Evolutionary conservation across 1,284 basidiomycete species (phyloP).

Genomic region (Rhodotorula sp.): DNA sequence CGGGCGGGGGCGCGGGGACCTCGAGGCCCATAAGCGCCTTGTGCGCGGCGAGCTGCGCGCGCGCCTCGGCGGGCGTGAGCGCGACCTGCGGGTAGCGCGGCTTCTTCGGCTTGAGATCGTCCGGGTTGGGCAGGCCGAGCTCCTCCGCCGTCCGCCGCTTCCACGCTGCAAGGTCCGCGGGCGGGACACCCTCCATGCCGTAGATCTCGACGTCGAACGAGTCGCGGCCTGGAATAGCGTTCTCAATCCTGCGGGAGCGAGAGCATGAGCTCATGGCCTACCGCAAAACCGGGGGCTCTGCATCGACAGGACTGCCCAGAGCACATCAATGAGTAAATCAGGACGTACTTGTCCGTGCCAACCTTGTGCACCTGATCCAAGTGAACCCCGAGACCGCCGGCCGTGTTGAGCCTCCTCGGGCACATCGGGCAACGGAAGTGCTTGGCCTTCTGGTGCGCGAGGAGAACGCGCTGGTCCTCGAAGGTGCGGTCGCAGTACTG

Average conservation of each 20-base stretch:
- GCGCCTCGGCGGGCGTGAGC: constrained; percentile 73
- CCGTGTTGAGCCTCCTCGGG: constrained; percentile 91
- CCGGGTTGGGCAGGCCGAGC: constrained; percentile 78
- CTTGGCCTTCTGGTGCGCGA: constrained; percentile 99
- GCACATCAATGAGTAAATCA: no score
- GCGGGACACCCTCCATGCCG: constrained; percentile 98
- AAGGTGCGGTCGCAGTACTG: constrained; percentile 97
- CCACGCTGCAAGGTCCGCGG: constrained; percentile 90
- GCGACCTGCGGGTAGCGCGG: constrained; percentile 70
- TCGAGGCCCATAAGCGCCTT: constrained; percentile 74
- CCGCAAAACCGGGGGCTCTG: not conserved
- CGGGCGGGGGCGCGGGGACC: constrained; percentile 2
- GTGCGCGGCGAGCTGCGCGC: constrained; percentile 82
- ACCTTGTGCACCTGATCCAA: constrained; percentile 98
- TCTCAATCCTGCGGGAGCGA: constrained; percentile 71
- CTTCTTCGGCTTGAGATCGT: constrained; percentile 69
- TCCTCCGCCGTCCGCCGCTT: constrained; percentile 91
- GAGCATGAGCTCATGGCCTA: not conserved
- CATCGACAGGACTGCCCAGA: not conserved
- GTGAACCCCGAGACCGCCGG: constrained; percentile 96
- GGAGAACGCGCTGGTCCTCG: constrained; percentile 84
- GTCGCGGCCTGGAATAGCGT: constrained; percentile 92
- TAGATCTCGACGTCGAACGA: constrained; percentile 99
- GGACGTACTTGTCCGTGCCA: constrained; percentile 84
- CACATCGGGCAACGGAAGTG: constrained; percentile 85